Percentiles rank a stretch among this genome's conserved stretches.
Evolutionary conservation across 257 asterid species (phyloP).

Genomic region (Dorcoceras hygrometricum): DNA sequence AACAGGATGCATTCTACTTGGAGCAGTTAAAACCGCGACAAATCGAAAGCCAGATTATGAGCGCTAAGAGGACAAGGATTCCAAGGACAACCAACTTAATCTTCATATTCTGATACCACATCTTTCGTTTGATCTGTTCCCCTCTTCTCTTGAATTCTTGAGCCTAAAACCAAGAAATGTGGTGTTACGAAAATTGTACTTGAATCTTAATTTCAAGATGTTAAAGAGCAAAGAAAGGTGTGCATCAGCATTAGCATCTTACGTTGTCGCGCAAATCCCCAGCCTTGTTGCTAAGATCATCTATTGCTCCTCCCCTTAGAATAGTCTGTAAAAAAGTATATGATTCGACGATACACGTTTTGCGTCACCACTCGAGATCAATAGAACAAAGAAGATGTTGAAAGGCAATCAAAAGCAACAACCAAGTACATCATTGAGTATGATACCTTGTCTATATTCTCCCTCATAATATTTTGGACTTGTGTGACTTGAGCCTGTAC

Average conservation of each 20-base stretch:
- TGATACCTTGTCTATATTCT: slow-evolving; percentile 81
- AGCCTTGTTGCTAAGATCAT: slow-evolving; percentile 59
- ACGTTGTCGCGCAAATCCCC: slow-evolving; percentile 74
- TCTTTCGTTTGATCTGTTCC: slow-evolving; percentile 63
- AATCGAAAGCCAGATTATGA: slow-evolving; percentile 72
- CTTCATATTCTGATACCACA: slow-evolving; percentile 96
- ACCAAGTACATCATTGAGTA: background rate
- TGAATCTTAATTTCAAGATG: background rate
- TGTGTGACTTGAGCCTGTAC: slow-evolving; percentile 91
- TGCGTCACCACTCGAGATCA: background rate
- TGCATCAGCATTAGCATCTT: slow-evolving; percentile 18
- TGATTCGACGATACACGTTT: background rate
- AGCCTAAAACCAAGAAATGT: slow-evolving; percentile 50
- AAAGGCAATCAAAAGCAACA: background rate
- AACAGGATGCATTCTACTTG: slow-evolving; percentile 33
- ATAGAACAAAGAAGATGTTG: background rate
- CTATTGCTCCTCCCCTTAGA: slow-evolving; percentile 67
- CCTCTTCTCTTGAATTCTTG: slow-evolving; percentile 49
- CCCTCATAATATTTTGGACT: slow-evolving; percentile 80
- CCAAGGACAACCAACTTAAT: slow-evolving; percentile 72
- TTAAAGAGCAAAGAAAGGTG: background rate
- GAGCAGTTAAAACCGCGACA: slow-evolving; percentile 72
- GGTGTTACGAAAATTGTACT: background rate
- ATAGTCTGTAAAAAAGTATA: slow-evolving; percentile 48
- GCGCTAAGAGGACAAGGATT: slow-evolving; percentile 52